phyloP scores from a whole-genome alignment of 2,329 filamentous ascomycete genomes.

The Albifimbria verrucaria region DNA sequence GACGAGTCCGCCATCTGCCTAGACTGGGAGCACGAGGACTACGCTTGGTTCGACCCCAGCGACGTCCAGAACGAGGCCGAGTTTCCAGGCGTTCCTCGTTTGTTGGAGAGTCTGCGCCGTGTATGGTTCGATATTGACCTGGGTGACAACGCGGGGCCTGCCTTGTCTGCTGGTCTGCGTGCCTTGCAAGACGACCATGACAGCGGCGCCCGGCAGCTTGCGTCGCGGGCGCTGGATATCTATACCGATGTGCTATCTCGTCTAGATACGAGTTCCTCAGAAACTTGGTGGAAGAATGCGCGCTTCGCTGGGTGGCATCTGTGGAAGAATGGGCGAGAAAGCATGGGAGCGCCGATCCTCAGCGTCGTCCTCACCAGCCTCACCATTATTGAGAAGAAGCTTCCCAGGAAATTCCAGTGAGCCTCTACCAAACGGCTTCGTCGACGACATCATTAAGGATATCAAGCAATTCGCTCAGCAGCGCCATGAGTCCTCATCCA shows the following conservation, averaged over 20 bases:
- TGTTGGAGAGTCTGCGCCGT: slow-evolving; percentile 55
- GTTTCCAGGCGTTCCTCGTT: slow-evolving; percentile 52
- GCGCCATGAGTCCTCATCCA: slow-evolving; percentile 19
- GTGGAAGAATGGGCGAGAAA: slow-evolving; percentile 62
- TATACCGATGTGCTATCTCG: slow-evolving; percentile 43
- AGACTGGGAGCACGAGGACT: slow-evolving; percentile 61
- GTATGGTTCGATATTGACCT: slow-evolving; percentile 58
- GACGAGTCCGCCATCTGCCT: slow-evolving; percentile 45
- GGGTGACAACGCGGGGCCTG: slow-evolving; percentile 38
- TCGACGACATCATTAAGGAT: slow-evolving; percentile 16
- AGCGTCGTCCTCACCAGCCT: slow-evolving; percentile 46
- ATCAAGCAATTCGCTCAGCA: slow-evolving; percentile 13
- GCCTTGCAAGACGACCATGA: slow-evolving; percentile 52
- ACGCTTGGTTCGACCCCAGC: slow-evolving; percentile 54
- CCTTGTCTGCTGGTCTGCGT: slow-evolving; percentile 44
- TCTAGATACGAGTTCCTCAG: slow-evolving; percentile 22
- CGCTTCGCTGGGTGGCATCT: slow-evolving; percentile 60
- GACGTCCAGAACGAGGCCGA: slow-evolving; percentile 41
- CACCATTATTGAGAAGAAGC: slow-evolving; percentile 30
- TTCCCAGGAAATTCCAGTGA: slow-evolving; percentile 10
- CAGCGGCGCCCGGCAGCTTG: slow-evolving; percentile 58
- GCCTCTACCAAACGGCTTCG: slow-evolving; percentile 2
- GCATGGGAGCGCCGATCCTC: slow-evolving; percentile 61
- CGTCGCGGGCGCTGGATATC: slow-evolving; percentile 46
- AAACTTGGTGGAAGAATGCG: slow-evolving; percentile 53